Evolutionary conservation across 345 rosid genomes (phyloP), one percentile per base, ranked within the genome.

Genomic region (Salix udensis): DNA sequence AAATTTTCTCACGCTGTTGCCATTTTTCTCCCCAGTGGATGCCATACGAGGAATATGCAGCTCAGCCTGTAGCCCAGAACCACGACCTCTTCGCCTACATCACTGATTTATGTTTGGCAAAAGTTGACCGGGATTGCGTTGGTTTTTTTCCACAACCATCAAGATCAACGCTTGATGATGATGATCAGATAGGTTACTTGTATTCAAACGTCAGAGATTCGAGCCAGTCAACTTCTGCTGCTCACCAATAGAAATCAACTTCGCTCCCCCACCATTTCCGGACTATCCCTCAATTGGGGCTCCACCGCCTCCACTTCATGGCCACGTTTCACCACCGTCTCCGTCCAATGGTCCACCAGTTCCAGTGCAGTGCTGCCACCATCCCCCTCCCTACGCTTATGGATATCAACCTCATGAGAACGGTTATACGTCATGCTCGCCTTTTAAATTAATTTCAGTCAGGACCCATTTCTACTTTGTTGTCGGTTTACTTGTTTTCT

Each of bases 31-130:
- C 44, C 42, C 74, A 93, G 97, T 91, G 98, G 98, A 86, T 94
- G 92, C 88, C 84, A 5, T 66, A 88, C 8, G 92, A 90, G 80
- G 94, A 90, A 79, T 94, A 83, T 70, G 97, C 91, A 68, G 82
- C 89, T 71, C 95, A 93, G 77, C 95, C 95, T 72, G 74, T 85
- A 7, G 82, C 80, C 50, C 84, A 85, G 65, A 84, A 87, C 84
- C 82, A 86, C 61, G 89, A 82, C 0, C 80, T 89, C 61, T 88
- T 87, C 82, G 79, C 81, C 78, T 82, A 71, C 70, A 83, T 86
- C 26, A 82, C 76, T 19, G 71, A 79, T 34, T 72, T 91, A 76
- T 90, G 91, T 86, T 68, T 81, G 39, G 82, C 85, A 61, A 91
- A 92, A 83, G 67, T 78, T 70, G 88, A 82, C 72, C 78, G 76